These are phyloP conservation scores for Mycena venus DNA, from an alignment of 768 basidiomycete genomes.

Conservation along the genomic window DNA sequence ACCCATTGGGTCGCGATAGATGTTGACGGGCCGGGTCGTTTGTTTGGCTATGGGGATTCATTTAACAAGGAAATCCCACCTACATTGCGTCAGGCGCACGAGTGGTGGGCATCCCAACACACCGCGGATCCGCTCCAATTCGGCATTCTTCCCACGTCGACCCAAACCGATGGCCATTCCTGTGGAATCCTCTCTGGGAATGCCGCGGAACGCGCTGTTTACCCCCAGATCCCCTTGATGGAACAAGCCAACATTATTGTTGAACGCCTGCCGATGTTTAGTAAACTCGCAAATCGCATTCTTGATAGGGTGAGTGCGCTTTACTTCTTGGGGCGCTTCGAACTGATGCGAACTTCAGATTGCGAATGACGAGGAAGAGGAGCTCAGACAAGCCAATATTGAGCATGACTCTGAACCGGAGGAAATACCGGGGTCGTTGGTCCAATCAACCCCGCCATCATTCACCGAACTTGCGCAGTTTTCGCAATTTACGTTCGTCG, in stretches of 20 bases:
- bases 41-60: not conserved
- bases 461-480: not conserved
- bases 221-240: not conserved
- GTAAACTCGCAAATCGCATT: not conserved
- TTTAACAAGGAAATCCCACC: not conserved
- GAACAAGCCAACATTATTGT: not conserved
- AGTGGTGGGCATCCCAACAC: slow-evolving; percentile 1
- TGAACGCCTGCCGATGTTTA: not conserved
- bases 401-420: not conserved
- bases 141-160: not conserved
- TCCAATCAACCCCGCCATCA: not conserved
- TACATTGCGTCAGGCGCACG: not conserved
- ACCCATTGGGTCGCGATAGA: slow-evolving; percentile 16
- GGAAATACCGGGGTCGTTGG: not conserved
- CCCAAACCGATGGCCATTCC: slow-evolving; percentile 5
- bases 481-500: not conserved
- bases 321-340: not conserved
- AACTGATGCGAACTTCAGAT: not conserved
- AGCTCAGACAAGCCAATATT: not conserved
- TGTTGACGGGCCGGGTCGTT: not conserved
- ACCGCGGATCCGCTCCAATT: not conserved
- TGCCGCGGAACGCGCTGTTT: not conserved
- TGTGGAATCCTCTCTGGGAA: not conserved
- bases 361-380: not conserved
- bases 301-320: not conserved